phyloP scores from a whole-genome alignment of 1,139 yeast species.

The Geotrichum restrictum region DNA sequence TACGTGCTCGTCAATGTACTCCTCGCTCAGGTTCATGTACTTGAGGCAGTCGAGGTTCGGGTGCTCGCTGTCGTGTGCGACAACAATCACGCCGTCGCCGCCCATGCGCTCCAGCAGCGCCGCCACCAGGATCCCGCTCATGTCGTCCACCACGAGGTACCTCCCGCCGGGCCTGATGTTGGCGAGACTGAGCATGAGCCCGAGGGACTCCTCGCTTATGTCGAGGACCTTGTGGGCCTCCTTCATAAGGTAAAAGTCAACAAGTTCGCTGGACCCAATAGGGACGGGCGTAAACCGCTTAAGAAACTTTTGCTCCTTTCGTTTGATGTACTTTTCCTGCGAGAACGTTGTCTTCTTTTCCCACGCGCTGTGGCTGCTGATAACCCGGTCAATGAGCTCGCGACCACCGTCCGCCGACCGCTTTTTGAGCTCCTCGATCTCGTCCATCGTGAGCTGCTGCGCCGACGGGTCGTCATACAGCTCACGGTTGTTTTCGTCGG shows the following conservation, averaged over 20 bases:
- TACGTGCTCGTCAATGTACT: slow-evolving; percentile 52
- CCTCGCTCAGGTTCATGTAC: slow-evolving; percentile 55
- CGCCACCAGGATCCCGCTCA: slow-evolving; percentile 79
- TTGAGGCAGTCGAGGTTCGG: slow-evolving; percentile 70
- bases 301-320: slow-evolving; percentile 88
- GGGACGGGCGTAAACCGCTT: slow-evolving; percentile 80
- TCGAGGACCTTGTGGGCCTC: slow-evolving; percentile 42
- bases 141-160: slow-evolving; percentile 83
- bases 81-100: slow-evolving; percentile 70
- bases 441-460: slow-evolving; percentile 69
- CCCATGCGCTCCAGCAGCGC: slow-evolving; percentile 88
- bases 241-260: slow-evolving; percentile 68
- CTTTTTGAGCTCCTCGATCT: slow-evolving; percentile 74
- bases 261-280: slow-evolving; percentile 66
- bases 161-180: slow-evolving; percentile 87
- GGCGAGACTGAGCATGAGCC: slow-evolving; percentile 67
- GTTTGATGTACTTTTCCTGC: slow-evolving; percentile 83
- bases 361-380: slow-evolving; percentile 79
- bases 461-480: slow-evolving; percentile 72
- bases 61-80: slow-evolving; percentile 90
- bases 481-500: slow-evolving; percentile 58
- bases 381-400: slow-evolving; percentile 73
- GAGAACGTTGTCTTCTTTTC: slow-evolving; percentile 85
- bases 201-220: slow-evolving; percentile 78
- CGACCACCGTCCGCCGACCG: slow-evolving; percentile 48